phyloP scores from a whole-genome alignment of 1,284 basidiomycete species.

The Apiotrichum montevideense region DNA sequence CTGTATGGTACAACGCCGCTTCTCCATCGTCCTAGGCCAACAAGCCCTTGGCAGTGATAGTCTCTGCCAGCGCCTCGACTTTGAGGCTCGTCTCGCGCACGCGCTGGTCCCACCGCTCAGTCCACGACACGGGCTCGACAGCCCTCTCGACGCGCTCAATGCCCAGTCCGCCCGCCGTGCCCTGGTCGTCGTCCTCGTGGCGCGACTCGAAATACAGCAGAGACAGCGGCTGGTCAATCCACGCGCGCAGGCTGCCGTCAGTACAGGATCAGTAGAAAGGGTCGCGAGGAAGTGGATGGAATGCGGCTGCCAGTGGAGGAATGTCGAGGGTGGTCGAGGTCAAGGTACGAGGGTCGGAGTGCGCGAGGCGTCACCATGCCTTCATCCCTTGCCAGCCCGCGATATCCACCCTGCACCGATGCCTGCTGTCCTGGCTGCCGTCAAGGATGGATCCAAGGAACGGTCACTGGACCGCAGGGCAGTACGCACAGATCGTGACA shows the following conservation, averaged over 20 bases:
- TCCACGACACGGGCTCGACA: constrained; percentile 77
- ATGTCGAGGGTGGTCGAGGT: no score
- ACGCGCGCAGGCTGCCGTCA: constrained; percentile 59
- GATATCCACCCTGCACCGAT: no score
- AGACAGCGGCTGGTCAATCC: constrained; percentile 88
- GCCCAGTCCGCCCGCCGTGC: constrained; percentile 83
- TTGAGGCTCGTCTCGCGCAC: constrained; percentile 77
- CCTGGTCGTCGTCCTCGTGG: constrained; percentile 74
- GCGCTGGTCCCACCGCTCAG: constrained; percentile 85
- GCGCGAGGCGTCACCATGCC: no score
- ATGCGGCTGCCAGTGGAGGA: no score
- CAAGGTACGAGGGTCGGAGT: no score
- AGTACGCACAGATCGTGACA: no score
- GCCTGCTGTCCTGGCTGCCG: no score
- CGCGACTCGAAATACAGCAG: constrained; percentile 84
- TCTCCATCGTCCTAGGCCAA: neutral
- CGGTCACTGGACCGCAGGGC: no score
- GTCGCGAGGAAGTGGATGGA: neutral
- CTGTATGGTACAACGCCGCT: no score
- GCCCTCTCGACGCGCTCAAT: constrained; percentile 61
- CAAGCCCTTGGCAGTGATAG: neutral
- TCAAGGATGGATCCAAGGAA: no score
- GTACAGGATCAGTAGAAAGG: neutral
- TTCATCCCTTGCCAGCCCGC: no score
- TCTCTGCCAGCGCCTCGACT: constrained; percentile 47